Conservation (phyloP, 2,329 filamentous ascomycete genomes). For the Fusarium succisae region DNA sequence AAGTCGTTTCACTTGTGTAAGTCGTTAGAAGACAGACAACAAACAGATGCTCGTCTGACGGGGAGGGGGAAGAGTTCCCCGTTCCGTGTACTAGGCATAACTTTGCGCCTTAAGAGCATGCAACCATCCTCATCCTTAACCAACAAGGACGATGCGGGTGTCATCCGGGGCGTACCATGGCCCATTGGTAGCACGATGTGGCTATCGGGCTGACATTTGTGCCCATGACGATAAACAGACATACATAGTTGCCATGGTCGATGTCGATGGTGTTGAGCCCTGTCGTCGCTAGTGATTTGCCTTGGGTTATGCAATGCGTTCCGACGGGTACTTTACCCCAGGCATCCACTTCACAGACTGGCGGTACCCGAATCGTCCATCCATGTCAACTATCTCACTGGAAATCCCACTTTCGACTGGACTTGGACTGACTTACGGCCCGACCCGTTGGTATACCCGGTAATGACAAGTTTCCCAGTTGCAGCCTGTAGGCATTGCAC, state of each 20-base stretch:
- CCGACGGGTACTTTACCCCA: constrained; percentile 20
- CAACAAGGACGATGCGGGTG: constrained; percentile 22
- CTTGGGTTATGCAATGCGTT: not conserved
- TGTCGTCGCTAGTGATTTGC: not conserved
- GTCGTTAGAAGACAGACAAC: not conserved
- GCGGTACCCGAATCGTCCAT: constrained; percentile 9
- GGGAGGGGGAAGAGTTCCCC: constrained; percentile 6
- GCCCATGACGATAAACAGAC: constrained; percentile 16
- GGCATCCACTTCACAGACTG: constrained; percentile 1
- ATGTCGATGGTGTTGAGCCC: constrained; percentile 10
- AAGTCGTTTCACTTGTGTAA: not conserved
- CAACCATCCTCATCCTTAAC: constrained; percentile 3
- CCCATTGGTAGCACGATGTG: constrained; percentile 20
- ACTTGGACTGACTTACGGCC: constrained; percentile 36
- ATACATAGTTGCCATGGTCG: constrained; percentile 7
- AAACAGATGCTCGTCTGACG: constrained; percentile 13
- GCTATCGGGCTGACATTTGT: constrained; percentile 25
- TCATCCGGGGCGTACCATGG: constrained; percentile 17
- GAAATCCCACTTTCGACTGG: constrained; percentile 23
- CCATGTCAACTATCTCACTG: constrained; percentile 19
- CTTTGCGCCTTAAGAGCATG: constrained; percentile 14
- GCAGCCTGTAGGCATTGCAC: not conserved
- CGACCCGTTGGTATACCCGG: constrained; percentile 41
- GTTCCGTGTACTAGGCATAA: constrained; percentile 20
- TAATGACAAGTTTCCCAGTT: constrained; percentile 14